phyloP scores from a whole-genome alignment of 345 rosid species.

The Eucalyptus polyanthemos region DNA sequence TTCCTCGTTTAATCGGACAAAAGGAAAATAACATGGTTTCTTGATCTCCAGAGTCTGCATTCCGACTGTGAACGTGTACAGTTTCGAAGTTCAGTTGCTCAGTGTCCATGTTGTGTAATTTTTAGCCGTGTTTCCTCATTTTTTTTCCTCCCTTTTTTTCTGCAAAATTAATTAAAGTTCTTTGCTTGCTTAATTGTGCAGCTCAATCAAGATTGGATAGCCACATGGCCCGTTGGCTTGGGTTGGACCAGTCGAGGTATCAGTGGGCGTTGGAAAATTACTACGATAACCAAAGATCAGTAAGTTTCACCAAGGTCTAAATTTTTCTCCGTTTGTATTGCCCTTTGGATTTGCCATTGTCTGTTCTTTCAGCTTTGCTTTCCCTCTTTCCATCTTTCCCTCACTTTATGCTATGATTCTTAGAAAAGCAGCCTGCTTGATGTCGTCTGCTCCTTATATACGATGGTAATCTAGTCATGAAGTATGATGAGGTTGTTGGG shows the following conservation, averaged over 20 bases:
- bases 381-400: neutral
- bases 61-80: neutral
- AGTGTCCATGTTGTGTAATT: neutral
- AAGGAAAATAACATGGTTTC: neutral
- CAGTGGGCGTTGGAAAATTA: conserved; percentile 97
- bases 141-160: neutral
- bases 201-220: conserved; percentile 93
- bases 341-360: neutral
- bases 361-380: neutral
- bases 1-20: neutral
- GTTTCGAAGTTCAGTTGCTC: neutral
- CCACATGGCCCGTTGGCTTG: conserved; percentile 90
- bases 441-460: neutral
- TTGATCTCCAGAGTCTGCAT: neutral
- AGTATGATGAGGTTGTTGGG: neutral
- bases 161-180: neutral
- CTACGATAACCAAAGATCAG: conserved; percentile 63
- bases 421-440: neutral
- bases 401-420: neutral
- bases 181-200: conserved; percentile 4
- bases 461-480: neutral
- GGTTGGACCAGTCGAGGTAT: conserved; percentile 90
- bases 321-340: neutral
- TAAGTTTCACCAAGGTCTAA: conserved; percentile 4
- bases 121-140: neutral